Evolutionary conservation across 495 filamentous ascomycete genomes (phyloP).

Genomic region (Parmelia sp.): DNA sequence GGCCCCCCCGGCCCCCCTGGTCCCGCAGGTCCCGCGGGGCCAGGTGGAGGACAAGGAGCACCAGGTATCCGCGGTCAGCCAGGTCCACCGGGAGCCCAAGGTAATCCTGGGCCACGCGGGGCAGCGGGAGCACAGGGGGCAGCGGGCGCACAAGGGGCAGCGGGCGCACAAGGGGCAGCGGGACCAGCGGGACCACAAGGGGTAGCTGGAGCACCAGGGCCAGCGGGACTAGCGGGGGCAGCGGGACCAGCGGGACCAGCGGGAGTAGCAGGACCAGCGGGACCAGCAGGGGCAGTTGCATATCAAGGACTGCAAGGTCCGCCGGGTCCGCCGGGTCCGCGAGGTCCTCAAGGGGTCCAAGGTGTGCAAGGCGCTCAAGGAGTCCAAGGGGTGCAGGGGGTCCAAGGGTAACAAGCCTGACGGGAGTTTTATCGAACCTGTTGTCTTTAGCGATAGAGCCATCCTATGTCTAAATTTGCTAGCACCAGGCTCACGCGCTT

Average conservation of each 20-base stretch:
- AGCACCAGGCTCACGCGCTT: too few relatives aligned
- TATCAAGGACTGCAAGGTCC: background rate
- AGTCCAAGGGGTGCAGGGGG: constrained; percentile 2
- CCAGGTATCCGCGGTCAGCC: constrained; percentile 5
- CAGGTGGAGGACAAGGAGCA: background rate
- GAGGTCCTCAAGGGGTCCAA: constrained; percentile 5
- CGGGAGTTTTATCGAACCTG: background rate
- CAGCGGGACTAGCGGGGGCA: background rate
- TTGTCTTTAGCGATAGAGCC: background rate
- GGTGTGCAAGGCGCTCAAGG: background rate
- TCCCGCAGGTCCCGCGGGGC: constrained; percentile 6
- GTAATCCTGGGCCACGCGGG: background rate
- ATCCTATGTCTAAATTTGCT: too few relatives aligned
- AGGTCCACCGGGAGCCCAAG: constrained; percentile 5
- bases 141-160: background rate
- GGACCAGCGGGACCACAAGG: constrained; percentile 10
- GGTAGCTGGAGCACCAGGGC: background rate
- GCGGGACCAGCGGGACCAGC: background rate
- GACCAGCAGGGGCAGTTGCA: background rate
- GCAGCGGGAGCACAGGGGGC: background rate
- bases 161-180: background rate
- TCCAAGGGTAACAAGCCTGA: constrained; percentile 8
- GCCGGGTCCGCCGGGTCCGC: constrained; percentile 5
- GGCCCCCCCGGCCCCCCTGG: constrained; percentile 4
- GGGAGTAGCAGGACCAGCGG: background rate